Evolutionary conservation across 257 asterid species (phyloP).

Genomic region (Solanum phureja): DNA sequence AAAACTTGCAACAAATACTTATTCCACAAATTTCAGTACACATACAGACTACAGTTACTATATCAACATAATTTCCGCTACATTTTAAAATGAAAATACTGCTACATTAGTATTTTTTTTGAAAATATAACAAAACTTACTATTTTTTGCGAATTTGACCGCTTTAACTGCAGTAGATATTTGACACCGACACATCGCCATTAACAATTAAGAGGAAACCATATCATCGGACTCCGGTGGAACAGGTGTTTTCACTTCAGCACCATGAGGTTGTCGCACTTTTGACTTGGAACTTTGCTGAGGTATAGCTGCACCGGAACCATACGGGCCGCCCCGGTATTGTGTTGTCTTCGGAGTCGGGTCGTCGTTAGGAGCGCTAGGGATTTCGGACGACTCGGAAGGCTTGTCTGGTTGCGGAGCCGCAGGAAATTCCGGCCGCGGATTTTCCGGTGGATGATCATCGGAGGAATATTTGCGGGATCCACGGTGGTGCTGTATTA

Average conservation of each 20-base stretch:
- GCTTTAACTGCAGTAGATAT: neutral
- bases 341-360: neutral
- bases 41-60: too few species aligned
- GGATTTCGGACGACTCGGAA: neutral
- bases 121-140: neutral
- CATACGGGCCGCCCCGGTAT: neutral
- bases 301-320: neutral
- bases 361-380: neutral
- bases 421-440: neutral
- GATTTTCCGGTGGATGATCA: neutral
- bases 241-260: neutral
- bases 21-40: too few species aligned
- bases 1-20: too few species aligned
- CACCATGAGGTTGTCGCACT: constrained; percentile 4
- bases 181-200: neutral
- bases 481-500: neutral
- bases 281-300: neutral
- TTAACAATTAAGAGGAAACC: neutral
- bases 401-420: neutral
- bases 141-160: too few species aligned
- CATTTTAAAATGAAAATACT: too few species aligned
- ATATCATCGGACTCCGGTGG: neutral
- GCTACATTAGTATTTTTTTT: neutral
- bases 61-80: too few species aligned
- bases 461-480: neutral